Percentiles rank a stretch among this genome's conserved stretches.
These are phyloP conservation scores for Cucurbita maxima DNA, from an alignment of 306 rosid genomes.

Conservation along the genomic window DNA sequence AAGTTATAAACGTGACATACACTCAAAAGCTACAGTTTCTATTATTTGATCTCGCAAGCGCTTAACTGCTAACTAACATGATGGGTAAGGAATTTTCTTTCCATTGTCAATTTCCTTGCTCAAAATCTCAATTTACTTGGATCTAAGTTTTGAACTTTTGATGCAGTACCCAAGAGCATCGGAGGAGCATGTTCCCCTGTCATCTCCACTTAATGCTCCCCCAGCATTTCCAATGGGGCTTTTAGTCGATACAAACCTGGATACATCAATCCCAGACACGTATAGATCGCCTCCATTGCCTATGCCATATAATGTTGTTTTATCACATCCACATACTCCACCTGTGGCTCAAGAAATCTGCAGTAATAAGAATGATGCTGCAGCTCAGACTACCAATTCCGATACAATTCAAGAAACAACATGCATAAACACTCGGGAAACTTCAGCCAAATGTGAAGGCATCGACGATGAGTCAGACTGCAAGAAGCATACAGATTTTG, in stretches of 20 bases:
- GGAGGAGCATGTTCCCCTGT: conserved; percentile 69
- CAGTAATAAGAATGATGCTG: conserved; percentile 32
- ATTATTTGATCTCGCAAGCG: neutral
- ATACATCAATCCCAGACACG: conserved; percentile 76
- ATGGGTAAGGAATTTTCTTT: neutral
- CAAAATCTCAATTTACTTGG: neutral
- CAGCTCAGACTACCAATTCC: conserved; percentile 36
- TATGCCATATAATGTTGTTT: conserved; percentile 50
- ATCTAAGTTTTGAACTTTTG: conserved; percentile 18
- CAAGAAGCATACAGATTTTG: conserved; percentile 33
- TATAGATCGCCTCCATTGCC: conserved; percentile 86
- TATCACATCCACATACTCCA: conserved; percentile 39
- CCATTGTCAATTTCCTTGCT: neutral
- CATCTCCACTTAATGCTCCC: conserved; percentile 44
- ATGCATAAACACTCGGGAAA: conserved; percentile 29
- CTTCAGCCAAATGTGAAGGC: conserved; percentile 36
- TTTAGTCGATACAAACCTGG: conserved; percentile 78
- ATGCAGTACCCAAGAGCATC: conserved; percentile 63
- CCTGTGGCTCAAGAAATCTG: conserved; percentile 37
- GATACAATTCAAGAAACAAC: conserved; percentile 38
- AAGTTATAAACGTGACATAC: neutral
- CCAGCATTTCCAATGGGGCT: conserved; percentile 46
- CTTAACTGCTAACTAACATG: neutral
- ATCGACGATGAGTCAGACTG: conserved; percentile 37
- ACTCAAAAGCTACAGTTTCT: neutral